Evolutionary conservation across 345 rosid genomes (phyloP), one percentile per base, ranked within the genome.

Genomic region (Salix arbutifolia): DNA sequence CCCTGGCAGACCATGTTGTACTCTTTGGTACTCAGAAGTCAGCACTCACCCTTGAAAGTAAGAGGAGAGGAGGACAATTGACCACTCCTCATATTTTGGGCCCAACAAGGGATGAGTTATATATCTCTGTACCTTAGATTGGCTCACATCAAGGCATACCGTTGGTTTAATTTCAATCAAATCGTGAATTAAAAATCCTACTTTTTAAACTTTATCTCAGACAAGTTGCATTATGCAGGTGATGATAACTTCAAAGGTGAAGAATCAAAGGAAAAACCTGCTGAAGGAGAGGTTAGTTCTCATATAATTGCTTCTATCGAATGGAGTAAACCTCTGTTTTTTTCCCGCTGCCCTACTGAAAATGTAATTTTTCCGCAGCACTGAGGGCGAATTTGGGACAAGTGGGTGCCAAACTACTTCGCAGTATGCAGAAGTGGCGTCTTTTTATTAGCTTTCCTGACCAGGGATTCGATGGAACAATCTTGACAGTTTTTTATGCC

Each of bases 171-270:
- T 71, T 75, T 40, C n/a, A 35, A 48, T 69, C 53, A 14, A 67
- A 37, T 28, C 42, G 26, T 17, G 35, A n/a, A 69, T 31, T 19
- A 40, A n/a, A 73, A 3, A 4, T 19, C 14, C 18, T 17, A 8
- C 37, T 74, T 56, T 16, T 67, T 19, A 70, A 50, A 68, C 50
- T 4, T 38, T 18, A 68, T 76, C 74, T 77, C 30, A 60, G 48
- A 71, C 30, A 38, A 72, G 42, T 48, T 40, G 70, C 33, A 48
- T 65, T 18, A 69, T 80, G 83, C 73, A 95, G 99, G 97, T 77
- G 99, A 95, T 79, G 98, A 91, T 62, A 86, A 80, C 77, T 38
- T 74, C 77, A 95, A 93, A 85, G 83, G 86, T 31, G 96, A 93
- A 31, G 99, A 93, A 76, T 69, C 96, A 52, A 93, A n/a, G 64